phyloP scores from a whole-genome alignment of 1,139 yeast species.

The Pichia sp. region DNA sequence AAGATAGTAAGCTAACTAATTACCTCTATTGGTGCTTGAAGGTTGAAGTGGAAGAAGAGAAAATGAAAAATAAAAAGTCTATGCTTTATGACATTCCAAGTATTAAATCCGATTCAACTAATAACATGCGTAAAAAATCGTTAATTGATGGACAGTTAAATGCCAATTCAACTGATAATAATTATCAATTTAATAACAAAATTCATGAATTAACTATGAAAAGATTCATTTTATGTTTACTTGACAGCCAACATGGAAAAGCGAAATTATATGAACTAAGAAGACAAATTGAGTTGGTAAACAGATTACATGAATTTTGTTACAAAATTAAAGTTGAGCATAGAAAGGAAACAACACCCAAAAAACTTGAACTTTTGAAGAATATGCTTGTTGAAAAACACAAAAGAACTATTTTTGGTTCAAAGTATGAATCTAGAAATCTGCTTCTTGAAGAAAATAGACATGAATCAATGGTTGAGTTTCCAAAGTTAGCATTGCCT shows the following conservation, averaged over 20 bases:
- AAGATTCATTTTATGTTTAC: conserved; percentile 24
- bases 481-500: conserved; percentile 61
- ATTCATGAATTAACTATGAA: conserved; percentile 26
- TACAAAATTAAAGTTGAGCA: conserved; percentile 26
- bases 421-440: conserved; percentile 14
- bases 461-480: conserved; percentile 32
- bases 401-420: conserved; percentile 19
- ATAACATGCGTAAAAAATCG: too few relatives aligned
- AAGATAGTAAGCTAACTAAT: conserved; percentile 65
- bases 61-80: conserved; percentile 13
- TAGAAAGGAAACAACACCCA: conserved; percentile 49
- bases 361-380: conserved; percentile 45
- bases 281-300: conserved; percentile 29
- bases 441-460: conserved; percentile 15
- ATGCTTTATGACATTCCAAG: neutral
- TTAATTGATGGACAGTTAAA: too few relatives aligned
- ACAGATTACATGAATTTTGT: conserved; percentile 27
- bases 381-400: conserved; percentile 31
- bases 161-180: too few relatives aligned
- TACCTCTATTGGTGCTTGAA: conserved; percentile 88
- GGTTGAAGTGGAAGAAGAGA: conserved; percentile 76
- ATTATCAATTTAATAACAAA: conserved; percentile 6
- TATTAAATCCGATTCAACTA: neutral
- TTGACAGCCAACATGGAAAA: conserved; percentile 22
- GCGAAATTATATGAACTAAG: conserved; percentile 23